Percentiles rank a stretch among this genome's conserved stretches.
Conservation (phyloP, 768 basidiomycete genomes). For the Boletus tomentosulus region DNA sequence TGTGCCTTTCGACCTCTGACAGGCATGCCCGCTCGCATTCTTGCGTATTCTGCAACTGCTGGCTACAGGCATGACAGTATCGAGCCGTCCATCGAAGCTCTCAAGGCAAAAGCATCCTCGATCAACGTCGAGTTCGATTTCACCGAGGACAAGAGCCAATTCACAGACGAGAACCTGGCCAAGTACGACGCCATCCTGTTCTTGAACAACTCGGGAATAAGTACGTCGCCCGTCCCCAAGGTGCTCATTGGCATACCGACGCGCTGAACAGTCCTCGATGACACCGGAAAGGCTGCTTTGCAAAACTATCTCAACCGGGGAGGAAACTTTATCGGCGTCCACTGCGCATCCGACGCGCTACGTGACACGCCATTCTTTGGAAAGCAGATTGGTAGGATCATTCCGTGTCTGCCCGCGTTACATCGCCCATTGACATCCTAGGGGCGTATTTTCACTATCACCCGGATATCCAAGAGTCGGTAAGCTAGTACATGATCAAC, state of each 20-base stretch:
- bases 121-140: slow-evolving; percentile 56
- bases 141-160: slow-evolving; percentile 57
- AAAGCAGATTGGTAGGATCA: slow-evolving; percentile 47
- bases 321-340: slow-evolving; percentile 68
- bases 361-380: slow-evolving; percentile 55
- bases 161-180: slow-evolving; percentile 51
- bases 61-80: slow-evolving; percentile 74
- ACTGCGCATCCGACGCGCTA: slow-evolving; percentile 60
- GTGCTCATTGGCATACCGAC: background rate
- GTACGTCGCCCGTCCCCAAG: slow-evolving; percentile 31
- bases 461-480: slow-evolving; percentile 59
- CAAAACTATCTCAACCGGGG: slow-evolving; percentile 62
- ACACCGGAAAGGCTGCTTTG: slow-evolving; percentile 54
- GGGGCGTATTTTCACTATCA: slow-evolving; percentile 74
- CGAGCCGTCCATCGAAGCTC: slow-evolving; percentile 58
- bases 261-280: slow-evolving; percentile 46
- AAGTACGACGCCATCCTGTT: slow-evolving; percentile 67
- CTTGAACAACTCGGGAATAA: slow-evolving; percentile 64
- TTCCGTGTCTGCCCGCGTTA: background rate
- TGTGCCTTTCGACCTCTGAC: no score
- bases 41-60: slow-evolving; percentile 59
- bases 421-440: slow-evolving; percentile 16
- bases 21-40: slow-evolving; percentile 36
- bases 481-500: slow-evolving; percentile 28
- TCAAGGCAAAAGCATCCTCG: slow-evolving; percentile 42